Percentiles rank a stretch among this genome's conserved stretches.
These are phyloP conservation scores for Dispira simplex DNA, from an alignment of 192 early-diverging fungal species.

Conservation along the genomic window DNA sequence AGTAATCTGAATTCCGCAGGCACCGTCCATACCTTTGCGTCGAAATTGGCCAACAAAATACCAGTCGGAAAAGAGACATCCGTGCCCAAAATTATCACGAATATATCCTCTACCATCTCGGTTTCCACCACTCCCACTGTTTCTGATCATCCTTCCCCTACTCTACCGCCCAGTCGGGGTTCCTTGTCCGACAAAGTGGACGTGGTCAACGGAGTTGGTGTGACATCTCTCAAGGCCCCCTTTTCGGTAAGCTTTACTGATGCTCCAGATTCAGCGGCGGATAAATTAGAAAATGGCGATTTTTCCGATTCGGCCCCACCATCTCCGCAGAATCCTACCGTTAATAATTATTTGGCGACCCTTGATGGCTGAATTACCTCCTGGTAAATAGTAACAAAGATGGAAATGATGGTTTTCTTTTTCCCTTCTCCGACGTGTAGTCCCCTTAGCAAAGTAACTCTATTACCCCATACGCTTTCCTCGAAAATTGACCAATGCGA, in stretches of 20 bases:
- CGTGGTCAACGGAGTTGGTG: conserved; percentile 9
- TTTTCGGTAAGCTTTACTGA: conserved; percentile 10
- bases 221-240: conserved; percentile 9
- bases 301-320: not conserved
- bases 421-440: no score
- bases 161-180: not conserved
- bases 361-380: no score
- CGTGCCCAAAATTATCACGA: no score
- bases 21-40: not conserved
- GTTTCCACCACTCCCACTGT: not conserved
- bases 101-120: not conserved
- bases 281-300: conserved; percentile 3
- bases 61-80: no score
- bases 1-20: no score
- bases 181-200: conserved; percentile 3
- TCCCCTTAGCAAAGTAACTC: no score
- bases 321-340: no score
- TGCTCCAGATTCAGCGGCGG: conserved; percentile 10
- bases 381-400: no score
- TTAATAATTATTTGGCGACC: no score
- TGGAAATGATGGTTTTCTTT: no score
- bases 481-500: no score
- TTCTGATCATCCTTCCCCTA: not conserved
- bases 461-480: no score
- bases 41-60: not conserved